Evolutionary conservation across 129 eudicot genomes (phyloP).

Genomic region (Pulicaria dysenterica): DNA sequence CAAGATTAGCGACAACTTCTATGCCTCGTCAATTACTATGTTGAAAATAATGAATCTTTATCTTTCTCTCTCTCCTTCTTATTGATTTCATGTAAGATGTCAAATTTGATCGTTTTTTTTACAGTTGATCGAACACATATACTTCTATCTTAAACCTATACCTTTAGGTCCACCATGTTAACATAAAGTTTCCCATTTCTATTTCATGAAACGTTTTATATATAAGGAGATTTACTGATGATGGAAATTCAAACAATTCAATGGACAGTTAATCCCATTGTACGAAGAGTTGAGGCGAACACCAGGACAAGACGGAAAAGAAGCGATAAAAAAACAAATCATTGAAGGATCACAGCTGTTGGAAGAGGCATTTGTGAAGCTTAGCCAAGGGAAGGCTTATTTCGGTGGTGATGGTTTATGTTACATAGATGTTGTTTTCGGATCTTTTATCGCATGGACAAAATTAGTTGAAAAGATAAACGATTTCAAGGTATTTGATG

Average conservation of each 20-base stretch:
- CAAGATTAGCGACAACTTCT: too few relatives aligned
- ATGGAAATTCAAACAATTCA: not conserved
- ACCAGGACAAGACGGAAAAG: constrained; percentile 23
- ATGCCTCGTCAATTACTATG: too few relatives aligned
- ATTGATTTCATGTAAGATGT: too few relatives aligned
- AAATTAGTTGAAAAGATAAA: not conserved
- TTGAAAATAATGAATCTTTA: not conserved
- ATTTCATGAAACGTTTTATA: not conserved
- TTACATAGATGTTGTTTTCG: constrained; percentile 33
- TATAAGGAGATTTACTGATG: not conserved
- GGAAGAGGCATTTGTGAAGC: constrained; percentile 25
- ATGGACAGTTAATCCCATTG: constrained; percentile 15
- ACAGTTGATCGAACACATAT: not conserved
- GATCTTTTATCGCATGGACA: constrained; percentile 21
- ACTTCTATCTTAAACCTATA: too few relatives aligned
- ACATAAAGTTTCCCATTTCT: too few relatives aligned
- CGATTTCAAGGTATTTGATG: constrained; percentile 27
- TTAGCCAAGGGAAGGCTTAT: constrained; percentile 32
- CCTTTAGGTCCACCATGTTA: too few relatives aligned
- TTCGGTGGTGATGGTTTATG: constrained; percentile 32
- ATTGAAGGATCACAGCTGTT: not conserved
- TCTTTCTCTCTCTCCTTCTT: not conserved
- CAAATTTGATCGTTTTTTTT: not conserved
- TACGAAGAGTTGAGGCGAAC: constrained; percentile 8
- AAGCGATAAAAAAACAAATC: not conserved